Evolutionary conservation across 345 rosid genomes (phyloP), one percentile per base, ranked within the genome.

Genomic region (Turnera subulata): DNA sequence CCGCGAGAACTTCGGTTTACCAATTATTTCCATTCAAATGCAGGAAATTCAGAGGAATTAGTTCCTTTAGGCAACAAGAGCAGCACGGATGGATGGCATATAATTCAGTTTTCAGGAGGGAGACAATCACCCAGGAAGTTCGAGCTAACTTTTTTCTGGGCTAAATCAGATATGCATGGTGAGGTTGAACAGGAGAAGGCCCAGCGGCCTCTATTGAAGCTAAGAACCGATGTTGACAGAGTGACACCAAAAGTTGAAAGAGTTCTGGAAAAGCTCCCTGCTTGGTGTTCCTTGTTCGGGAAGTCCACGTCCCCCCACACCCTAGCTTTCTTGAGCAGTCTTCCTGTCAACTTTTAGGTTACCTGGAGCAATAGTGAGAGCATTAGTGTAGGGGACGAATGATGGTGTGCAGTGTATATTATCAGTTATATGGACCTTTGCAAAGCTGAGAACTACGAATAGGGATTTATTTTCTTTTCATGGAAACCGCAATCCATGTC

Each of bases 71-170:
- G 84, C 12, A 68, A 62, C 56, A 89, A 89, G 74, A 73, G 59
- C 51, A 71, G 80, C 17, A 25, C 51, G 20, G 78, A 85, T 6
- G 94, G 97, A 63, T 92, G 97, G 97, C 93, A 83, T 71, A 67
- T 64, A 9, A 80, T 92, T 62, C 98, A 89, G 67, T 87, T 82
- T 72, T 64, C 96, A 6, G 97, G 97, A 29, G 96, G 97, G 62
- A 84, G 78, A 59, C 81, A 73, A 17, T 64, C 95, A 0, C 84
- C 91, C 0, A 76, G 78, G 1, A 78, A 58, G 48, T 89, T 89
- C 65, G 75, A 81, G 64, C 61, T 89, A 46, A 73, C 71, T 35
- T 84, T 92, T 37, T 58, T 73, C 54, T 69, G 77, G 89, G 54
- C 19, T 42, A 78, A 65, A 62, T 69, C 72, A 51, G 24, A 76